Evolutionary conservation across 148 eudicot species (phyloP).

Genomic region (Rheum nobile): DNA sequence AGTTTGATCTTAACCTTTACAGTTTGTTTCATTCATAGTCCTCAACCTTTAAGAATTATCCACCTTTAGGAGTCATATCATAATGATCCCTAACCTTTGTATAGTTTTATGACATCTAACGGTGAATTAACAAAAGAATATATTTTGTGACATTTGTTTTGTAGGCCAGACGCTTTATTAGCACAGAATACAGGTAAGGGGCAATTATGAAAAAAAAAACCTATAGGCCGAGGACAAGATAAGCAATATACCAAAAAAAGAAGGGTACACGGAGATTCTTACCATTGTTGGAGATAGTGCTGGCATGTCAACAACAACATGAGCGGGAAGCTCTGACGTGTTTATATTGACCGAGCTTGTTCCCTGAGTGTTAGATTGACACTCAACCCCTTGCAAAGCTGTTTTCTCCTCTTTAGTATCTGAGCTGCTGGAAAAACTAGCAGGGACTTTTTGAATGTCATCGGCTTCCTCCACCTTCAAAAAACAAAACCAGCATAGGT

Average conservation of each 20-base stretch:
- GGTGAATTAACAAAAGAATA: too few relatives aligned
- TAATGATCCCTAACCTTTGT: not conserved
- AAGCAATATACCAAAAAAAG: not conserved
- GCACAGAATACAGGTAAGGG: not conserved
- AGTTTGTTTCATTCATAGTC: not conserved
- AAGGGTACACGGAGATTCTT: slow-evolving; percentile 7
- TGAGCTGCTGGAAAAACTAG: slow-evolving; percentile 31
- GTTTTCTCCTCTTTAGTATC: slow-evolving; percentile 34
- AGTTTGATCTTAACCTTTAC: not conserved
- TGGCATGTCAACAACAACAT: slow-evolving; percentile 79
- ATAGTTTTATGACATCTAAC: not conserved
- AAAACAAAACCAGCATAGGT: slow-evolving; percentile 13
- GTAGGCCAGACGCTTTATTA: not conserved
- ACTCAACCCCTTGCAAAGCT: slow-evolving; percentile 16
- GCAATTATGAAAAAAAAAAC: not conserved
- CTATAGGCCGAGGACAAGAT: not conserved
- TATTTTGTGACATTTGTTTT: not conserved
- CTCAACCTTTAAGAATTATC: not conserved
- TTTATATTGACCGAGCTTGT: slow-evolving; percentile 34
- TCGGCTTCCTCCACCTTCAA: slow-evolving; percentile 74
- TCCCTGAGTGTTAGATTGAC: slow-evolving; percentile 24
- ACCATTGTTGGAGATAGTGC: slow-evolving; percentile 98
- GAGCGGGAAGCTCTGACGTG: slow-evolving; percentile 67
- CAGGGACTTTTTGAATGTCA: slow-evolving; percentile 55
- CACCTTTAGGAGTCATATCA: not conserved